Evolutionary conservation across 1,284 basidiomycete species (phyloP).

Genomic region (Chalciporus sp.): DNA sequence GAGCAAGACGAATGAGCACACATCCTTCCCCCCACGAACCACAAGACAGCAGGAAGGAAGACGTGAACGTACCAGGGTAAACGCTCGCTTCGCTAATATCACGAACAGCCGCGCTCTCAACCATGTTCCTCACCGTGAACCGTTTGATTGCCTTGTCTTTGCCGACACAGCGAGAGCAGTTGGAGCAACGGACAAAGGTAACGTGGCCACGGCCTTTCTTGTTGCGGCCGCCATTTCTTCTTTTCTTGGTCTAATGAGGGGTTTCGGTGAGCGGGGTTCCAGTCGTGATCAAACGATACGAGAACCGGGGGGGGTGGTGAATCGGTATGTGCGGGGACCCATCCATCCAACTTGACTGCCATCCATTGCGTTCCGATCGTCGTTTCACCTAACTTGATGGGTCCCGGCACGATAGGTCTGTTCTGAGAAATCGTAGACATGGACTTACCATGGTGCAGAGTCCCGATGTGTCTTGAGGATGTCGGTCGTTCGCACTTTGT

Average conservation of each 20-base stretch:
- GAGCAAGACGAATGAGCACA: neutral
- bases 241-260: slow-evolving; percentile 87
- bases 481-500: slow-evolving; percentile 18
- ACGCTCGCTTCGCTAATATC: slow-evolving; percentile 97
- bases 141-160: slow-evolving; percentile 99
- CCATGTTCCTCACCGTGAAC: slow-evolving; percentile 99
- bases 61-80: slow-evolving; percentile 74
- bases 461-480: slow-evolving; percentile 23
- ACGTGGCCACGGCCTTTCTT: slow-evolving; percentile 98
- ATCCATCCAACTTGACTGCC: slow-evolving; percentile 17
- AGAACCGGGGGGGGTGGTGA: neutral
- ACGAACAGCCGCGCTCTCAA: slow-evolving; percentile 96
- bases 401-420: slow-evolving; percentile 1
- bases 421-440: slow-evolving; percentile 4
- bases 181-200: slow-evolving; percentile 93
- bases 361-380: slow-evolving; percentile 15
- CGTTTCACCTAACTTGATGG: neutral
- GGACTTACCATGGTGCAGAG: slow-evolving; percentile 33
- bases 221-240: slow-evolving; percentile 98
- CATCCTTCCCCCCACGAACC: neutral
- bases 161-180: slow-evolving; percentile 93
- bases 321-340: slow-evolving; percentile 1
- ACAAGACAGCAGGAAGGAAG: neutral
- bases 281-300: neutral
- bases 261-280: slow-evolving; percentile 6